Percentiles rank a stretch among this genome's conserved stretches.
phyloP scores from a whole-genome alignment of 1,284 basidiomycete genomes.

The Sporisorium scitamineum region DNA sequence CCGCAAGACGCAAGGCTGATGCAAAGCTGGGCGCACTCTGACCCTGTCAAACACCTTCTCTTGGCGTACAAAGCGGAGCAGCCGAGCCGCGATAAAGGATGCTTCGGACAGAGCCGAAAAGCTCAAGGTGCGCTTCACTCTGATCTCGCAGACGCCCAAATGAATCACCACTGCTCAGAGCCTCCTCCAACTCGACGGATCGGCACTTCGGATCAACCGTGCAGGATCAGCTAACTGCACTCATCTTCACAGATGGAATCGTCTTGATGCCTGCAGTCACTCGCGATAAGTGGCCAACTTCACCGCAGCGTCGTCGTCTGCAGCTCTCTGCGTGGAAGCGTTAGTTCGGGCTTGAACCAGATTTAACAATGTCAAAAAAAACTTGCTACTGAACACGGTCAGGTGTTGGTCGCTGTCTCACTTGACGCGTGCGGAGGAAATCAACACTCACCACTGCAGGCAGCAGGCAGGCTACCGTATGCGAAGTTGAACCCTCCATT shows the following conservation, averaged over 20 bases:
- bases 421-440: not conserved
- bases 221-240: not conserved
- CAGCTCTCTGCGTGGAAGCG: not conserved
- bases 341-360: not conserved
- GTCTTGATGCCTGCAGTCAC: not conserved
- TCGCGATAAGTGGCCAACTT: not conserved
- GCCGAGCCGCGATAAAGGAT: too few species aligned
- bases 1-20: too few species aligned
- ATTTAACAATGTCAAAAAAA: not conserved
- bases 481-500: conserved; percentile 2
- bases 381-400: conserved; percentile 15
- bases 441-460: too few species aligned
- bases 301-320: not conserved
- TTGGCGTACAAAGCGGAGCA: too few species aligned
- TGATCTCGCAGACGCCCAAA: too few species aligned
- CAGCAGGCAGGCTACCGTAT: too few species aligned
- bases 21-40: too few species aligned
- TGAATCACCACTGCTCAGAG: too few species aligned
- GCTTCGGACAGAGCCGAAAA: too few species aligned
- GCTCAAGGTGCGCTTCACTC: too few species aligned
- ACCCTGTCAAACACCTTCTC: not conserved
- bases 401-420: conserved; percentile 34
- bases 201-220: not conserved
- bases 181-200: not conserved
- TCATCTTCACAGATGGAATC: not conserved